Percentiles rank a stretch among this genome's conserved stretches.
phyloP scores from a whole-genome alignment of 106 monocot genomes.

The Dioscorea dumetorum region DNA sequence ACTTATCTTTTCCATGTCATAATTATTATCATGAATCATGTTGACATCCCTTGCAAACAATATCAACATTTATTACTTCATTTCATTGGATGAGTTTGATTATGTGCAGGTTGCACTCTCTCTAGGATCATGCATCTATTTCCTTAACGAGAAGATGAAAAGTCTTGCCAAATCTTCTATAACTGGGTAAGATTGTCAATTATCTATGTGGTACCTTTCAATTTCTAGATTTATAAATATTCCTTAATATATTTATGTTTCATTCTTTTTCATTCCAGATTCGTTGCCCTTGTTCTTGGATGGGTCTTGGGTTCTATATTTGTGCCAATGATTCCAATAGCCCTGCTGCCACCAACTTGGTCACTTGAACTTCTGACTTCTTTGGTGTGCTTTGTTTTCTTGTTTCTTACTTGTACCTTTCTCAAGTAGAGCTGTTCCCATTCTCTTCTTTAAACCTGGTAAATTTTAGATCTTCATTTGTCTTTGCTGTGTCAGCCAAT shows the following conservation, averaged over 20 bases:
- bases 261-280: slow-evolving; percentile 26
- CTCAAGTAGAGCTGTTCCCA: slow-evolving; percentile 51
- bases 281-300: slow-evolving; percentile 70
- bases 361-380: slow-evolving; percentile 86
- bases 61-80: neutral
- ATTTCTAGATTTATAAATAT: neutral
- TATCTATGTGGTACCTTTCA: neutral
- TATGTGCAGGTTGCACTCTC: slow-evolving; percentile 70
- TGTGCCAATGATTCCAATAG: slow-evolving; percentile 69
- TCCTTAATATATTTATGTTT: neutral
- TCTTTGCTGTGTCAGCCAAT: too few species aligned
- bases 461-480: too few species aligned
- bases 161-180: slow-evolving; percentile 53
- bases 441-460: too few species aligned
- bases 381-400: slow-evolving; percentile 69
- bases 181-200: slow-evolving; percentile 48
- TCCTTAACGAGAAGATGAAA: slow-evolving; percentile 96
- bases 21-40: too few species aligned
- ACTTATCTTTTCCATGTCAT: too few species aligned
- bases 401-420: slow-evolving; percentile 78
- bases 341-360: slow-evolving; percentile 65
- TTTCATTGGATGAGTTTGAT: neutral
- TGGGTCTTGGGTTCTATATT: slow-evolving; percentile 68
- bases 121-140: slow-evolving; percentile 79
- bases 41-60: too few species aligned